These are phyloP conservation scores for Colletotrichum salicis DNA, from an alignment of 2,329 filamentous ascomycete genomes.

Conservation along the genomic window DNA sequence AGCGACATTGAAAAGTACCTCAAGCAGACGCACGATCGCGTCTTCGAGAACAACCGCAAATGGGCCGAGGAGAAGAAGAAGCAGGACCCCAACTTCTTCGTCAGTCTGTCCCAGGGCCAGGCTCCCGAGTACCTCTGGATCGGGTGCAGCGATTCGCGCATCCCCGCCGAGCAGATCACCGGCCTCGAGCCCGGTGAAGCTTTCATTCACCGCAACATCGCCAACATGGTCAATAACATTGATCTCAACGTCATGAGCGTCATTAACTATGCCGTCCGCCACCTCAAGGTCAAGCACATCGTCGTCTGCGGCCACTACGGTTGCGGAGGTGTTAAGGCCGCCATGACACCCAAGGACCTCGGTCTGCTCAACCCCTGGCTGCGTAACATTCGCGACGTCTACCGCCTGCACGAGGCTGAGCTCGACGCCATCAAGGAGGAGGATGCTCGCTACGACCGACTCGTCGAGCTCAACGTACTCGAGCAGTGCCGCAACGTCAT, in stretches of 20 bases:
- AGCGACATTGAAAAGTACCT: slow-evolving; percentile 58
- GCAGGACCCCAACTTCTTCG: slow-evolving; percentile 73
- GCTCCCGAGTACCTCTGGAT: slow-evolving; percentile 84
- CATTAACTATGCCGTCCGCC: slow-evolving; percentile 86
- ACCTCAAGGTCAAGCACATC: slow-evolving; percentile 84
- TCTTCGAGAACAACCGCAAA: slow-evolving; percentile 75
- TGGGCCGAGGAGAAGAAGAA: slow-evolving; percentile 71
- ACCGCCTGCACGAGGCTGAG: slow-evolving; percentile 76
- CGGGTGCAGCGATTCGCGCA: slow-evolving; percentile 89
- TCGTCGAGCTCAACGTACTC: slow-evolving; percentile 86
- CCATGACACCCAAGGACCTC: slow-evolving; percentile 76
- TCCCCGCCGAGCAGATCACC: slow-evolving; percentile 90
- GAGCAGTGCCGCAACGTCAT: slow-evolving; percentile 82
- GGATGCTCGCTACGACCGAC: slow-evolving; percentile 70
- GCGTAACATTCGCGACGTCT: slow-evolving; percentile 79
- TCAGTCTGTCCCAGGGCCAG: slow-evolving; percentile 72
- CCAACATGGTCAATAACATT: slow-evolving; percentile 83
- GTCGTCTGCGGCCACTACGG: slow-evolving; percentile 83
- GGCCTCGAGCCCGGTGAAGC: slow-evolving; percentile 88
- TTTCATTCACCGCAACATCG: slow-evolving; percentile 95
- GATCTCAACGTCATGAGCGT: slow-evolving; percentile 85
- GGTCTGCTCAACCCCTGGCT: slow-evolving; percentile 80
- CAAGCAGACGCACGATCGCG: slow-evolving; percentile 70
- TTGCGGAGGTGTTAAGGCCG: slow-evolving; percentile 80
- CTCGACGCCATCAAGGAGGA: slow-evolving; percentile 71